Evolutionary conservation across 2,329 filamentous ascomycete genomes (phyloP), one percentile per base, ranked within the genome.

Genomic region (Rhytidhysteron rufulum): DNA sequence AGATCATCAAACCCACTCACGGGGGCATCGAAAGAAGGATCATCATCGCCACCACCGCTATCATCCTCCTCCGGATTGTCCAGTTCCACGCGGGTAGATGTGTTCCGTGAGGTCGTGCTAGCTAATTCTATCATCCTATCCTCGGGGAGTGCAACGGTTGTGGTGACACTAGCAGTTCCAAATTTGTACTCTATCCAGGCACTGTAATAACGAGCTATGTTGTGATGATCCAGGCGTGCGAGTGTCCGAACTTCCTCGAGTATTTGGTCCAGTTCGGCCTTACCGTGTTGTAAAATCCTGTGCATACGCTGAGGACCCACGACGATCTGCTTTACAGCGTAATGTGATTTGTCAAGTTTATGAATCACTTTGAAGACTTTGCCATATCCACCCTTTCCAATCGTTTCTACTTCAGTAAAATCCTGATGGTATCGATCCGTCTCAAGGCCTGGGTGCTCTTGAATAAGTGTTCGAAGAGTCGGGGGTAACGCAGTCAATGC

Each of bases 311-410:
- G 66, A 29, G 72, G 63, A 35, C 74, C 77, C 5, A 85, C 65
- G 0, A 74, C 71, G 6, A 86, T 80, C 45, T 82, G 80, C 55
- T 86, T 86, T 35, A 86, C 70, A 0, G 82, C 82, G 51, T 85
- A 86, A 27, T 74, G 66, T 32, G 75, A 72, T 5, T 75, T 73
- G 53, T 86, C 82, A 5, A 85, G 72, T 37, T 74, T 72, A 47
- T 85, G 78, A 34, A 67, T 72, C 9, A 75, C 80, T 47, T 77
- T 77, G 54, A 75, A 85, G 2, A 85, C 82, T 27, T 74, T 73
- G 1, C 80, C 81, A 53, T 82, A 85, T 0, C 81, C 82, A 11
- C 82, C 82, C 54, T 75, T 80, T 2, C 82, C 82, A 3, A 85
- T 68, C 1, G 79, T 54, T 15, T 68, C 70, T 10, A 82, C 54